Conservation (phyloP, 2,329 filamentous ascomycete genomes). For the Ambrosiella xylebori region DNA sequence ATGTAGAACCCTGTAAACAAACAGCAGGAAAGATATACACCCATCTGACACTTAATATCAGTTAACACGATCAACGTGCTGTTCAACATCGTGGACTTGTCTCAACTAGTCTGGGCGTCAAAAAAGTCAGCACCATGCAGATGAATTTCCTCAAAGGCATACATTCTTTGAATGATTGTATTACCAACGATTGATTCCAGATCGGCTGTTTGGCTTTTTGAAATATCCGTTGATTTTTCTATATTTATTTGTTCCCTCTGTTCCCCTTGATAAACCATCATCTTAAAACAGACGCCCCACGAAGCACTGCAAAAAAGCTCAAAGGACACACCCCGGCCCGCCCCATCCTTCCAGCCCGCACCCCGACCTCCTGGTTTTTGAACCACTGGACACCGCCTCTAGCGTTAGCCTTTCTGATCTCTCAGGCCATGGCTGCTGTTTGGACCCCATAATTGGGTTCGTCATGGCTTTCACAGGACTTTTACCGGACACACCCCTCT, state of each 20-base stretch:
- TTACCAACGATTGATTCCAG: no score
- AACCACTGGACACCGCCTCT: constrained; percentile 4
- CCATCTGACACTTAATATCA: neutral
- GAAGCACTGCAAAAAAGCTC: neutral
- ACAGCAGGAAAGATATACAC: neutral
- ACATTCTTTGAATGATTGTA: no score
- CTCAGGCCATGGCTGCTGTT: neutral
- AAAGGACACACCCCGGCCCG: constrained; percentile 4
- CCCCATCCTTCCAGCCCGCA: constrained; percentile 4
- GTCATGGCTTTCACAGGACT: neutral
- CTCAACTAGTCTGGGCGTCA: no score
- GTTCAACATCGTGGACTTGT: no score
- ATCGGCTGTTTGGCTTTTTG: no score
- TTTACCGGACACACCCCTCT: neutral
- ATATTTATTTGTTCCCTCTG: neutral
- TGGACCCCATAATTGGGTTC: neutral
- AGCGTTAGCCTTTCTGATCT: neutral
- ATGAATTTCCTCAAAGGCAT: no score
- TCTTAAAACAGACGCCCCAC: neutral
- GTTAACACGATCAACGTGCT: no score
- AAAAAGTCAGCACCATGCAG: no score
- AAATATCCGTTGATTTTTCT: neutral
- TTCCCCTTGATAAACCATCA: neutral
- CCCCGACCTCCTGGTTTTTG: constrained; percentile 12
- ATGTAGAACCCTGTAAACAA: neutral